phyloP scores from a whole-genome alignment of 148 eudicot species.

The Rhododendron vialii region DNA sequence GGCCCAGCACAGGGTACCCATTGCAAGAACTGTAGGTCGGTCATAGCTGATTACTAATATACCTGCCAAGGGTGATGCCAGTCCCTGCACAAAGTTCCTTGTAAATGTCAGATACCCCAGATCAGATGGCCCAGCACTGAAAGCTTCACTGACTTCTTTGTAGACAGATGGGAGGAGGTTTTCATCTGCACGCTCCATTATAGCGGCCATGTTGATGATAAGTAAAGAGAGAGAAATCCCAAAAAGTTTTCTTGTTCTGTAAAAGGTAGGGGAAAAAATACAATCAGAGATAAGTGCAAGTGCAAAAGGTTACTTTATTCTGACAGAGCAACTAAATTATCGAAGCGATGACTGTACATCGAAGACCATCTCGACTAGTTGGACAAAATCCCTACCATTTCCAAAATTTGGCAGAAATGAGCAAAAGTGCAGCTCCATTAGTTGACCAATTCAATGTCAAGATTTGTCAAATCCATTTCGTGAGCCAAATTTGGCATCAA shows the following conservation, averaged over 20 bases:
- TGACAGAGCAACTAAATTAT: not conserved
- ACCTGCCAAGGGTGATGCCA: slow-evolving; percentile 93
- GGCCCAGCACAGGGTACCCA: slow-evolving; percentile 92
- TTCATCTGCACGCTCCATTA: slow-evolving; percentile 95
- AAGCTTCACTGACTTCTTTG: slow-evolving; percentile 93
- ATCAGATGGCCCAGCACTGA: slow-evolving; percentile 78
- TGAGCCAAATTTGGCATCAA: not conserved
- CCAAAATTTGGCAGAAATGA: not conserved
- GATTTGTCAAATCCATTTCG: not conserved
- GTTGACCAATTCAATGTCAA: not conserved
- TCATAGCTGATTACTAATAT: slow-evolving; percentile 74
- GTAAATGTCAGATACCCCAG: slow-evolving; percentile 86
- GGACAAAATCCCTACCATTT: not conserved
- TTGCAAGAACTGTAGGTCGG: slow-evolving; percentile 81
- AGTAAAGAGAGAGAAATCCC: slow-evolving; percentile 78
- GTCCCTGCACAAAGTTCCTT: slow-evolving; percentile 68
- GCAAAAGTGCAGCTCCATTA: not conserved
- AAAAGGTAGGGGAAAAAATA: not conserved
- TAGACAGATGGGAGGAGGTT: slow-evolving; percentile 91
- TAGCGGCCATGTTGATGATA: slow-evolving; percentile 88
- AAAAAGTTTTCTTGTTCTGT: slow-evolving; percentile 57
- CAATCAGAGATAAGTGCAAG: not conserved
- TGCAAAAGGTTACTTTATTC: not conserved
- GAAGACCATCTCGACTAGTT: not conserved
- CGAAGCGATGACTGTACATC: not conserved